phyloP scores from a whole-genome alignment of 192 early-diverging fungal species.

The Globomyces pollinis-pini region DNA sequence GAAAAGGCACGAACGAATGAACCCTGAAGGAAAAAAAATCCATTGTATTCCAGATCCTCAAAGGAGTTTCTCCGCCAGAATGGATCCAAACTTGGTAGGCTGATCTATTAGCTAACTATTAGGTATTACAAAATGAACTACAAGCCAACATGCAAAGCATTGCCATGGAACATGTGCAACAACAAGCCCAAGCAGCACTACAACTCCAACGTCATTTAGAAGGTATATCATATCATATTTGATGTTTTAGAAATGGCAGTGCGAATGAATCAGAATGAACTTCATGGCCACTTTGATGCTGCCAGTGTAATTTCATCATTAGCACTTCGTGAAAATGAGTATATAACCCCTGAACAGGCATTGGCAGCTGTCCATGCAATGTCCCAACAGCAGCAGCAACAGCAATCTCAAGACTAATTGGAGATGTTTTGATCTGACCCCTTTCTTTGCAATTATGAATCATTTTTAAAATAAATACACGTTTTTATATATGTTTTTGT shows the following conservation, averaged over 20 bases:
- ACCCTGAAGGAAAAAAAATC: constrained; percentile 30
- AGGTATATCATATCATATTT: too few species aligned
- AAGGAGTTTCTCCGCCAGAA: too few species aligned
- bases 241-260: too few species aligned
- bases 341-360: neutral
- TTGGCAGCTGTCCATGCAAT: neutral
- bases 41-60: constrained; percentile 18
- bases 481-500: too few species aligned
- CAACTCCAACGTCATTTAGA: neutral
- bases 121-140: too few species aligned
- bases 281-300: neutral
- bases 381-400: neutral
- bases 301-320: neutral
- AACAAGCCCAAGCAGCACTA: neutral
- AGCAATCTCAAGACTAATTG: too few species aligned
- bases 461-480: too few species aligned
- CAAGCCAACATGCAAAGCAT: too few species aligned
- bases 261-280: neutral
- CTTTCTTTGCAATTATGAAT: too few species aligned
- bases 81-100: too few species aligned
- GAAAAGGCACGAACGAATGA: constrained; percentile 30
- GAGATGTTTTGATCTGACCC: too few species aligned
- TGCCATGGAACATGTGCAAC: neutral
- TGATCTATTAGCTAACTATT: too few species aligned
- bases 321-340: neutral